Conservation (phyloP, 2,329 filamentous ascomycete genomes). For the Botrytis sinoallii region DNA sequence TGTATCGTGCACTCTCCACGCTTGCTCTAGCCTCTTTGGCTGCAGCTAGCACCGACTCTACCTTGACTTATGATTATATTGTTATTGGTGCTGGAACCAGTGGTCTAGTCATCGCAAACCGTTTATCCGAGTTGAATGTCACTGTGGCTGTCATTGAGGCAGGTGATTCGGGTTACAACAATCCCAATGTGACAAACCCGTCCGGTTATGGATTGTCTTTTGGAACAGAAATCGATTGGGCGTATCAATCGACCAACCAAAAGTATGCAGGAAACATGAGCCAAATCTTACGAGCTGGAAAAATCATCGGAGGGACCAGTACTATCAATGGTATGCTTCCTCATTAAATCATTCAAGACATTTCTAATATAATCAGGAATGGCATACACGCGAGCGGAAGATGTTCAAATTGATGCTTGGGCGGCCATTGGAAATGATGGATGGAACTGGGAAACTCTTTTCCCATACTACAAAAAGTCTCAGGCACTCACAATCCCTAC, state of each 20-base stretch:
- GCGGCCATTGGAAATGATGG: conserved; percentile 39
- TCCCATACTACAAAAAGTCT: conserved; percentile 35
- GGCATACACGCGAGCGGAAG: conserved; percentile 40
- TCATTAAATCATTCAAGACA: conserved; percentile 29
- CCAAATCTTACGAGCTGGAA: conserved; percentile 41
- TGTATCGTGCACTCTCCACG: not conserved
- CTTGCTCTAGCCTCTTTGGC: conserved; percentile 4
- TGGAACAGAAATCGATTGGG: conserved; percentile 30
- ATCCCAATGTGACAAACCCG: conserved; percentile 11
- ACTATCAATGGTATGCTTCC: conserved; percentile 41
- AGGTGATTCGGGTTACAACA: conserved; percentile 4
- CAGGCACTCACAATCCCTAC: conserved; percentile 33
- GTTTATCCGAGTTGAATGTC: conserved; percentile 10
- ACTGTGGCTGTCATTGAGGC: conserved; percentile 22
- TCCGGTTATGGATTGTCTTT: conserved; percentile 19
- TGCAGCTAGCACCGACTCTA: not conserved
- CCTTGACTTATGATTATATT: conserved; percentile 18
- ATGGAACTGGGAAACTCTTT: conserved; percentile 38
- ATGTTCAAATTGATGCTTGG: conserved; percentile 41
- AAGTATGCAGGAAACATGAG: conserved; percentile 35
- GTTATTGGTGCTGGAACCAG: conserved; percentile 19
- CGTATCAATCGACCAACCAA: conserved; percentile 33
- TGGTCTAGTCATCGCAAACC: conserved; percentile 18
- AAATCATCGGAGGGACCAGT: conserved; percentile 43
- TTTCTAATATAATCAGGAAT: conserved; percentile 34